phyloP scores from a whole-genome alignment of 306 rosid genomes.

The Bauhinia variegata region DNA sequence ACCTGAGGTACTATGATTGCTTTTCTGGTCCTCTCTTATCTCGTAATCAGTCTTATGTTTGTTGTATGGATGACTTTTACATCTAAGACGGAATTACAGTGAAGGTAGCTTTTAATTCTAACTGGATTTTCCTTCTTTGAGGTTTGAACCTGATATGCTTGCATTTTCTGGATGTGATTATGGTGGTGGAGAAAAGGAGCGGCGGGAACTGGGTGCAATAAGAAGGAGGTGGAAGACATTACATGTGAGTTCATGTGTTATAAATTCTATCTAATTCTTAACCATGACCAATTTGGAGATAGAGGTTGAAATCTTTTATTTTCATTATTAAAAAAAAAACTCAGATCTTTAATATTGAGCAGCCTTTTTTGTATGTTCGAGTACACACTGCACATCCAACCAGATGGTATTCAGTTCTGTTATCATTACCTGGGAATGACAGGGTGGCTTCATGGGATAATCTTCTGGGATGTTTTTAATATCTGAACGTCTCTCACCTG shows the following conservation, averaged over 20 bases:
- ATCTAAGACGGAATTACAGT: conserved; percentile 8
- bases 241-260: conserved; percentile 94
- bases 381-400: background rate
- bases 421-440: background rate
- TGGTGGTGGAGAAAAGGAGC: conserved; percentile 98
- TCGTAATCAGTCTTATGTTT: conserved; percentile 3
- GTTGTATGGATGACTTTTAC: background rate
- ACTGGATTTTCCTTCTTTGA: conserved; percentile 42
- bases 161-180: conserved; percentile 98
- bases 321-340: background rate
- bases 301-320: conserved; percentile 17
- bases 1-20: conserved; percentile 71
- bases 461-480: conserved; percentile 10
- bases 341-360: background rate
- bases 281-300: conserved; percentile 27
- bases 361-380: conserved; percentile 18
- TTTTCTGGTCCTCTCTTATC: conserved; percentile 23
- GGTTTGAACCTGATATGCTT: conserved; percentile 99
- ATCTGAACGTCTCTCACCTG: conserved; percentile 18
- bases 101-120: conserved; percentile 29
- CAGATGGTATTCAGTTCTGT: background rate
- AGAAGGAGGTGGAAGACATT: conserved; percentile 98
- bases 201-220: conserved; percentile 75
- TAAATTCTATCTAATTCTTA: too few species aligned
- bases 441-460: conserved; percentile 25